Evolutionary conservation across 1,284 basidiomycete species (phyloP), one percentile per base, ranked within the genome.

Genomic region (Ceratobasidium sp.): DNA sequence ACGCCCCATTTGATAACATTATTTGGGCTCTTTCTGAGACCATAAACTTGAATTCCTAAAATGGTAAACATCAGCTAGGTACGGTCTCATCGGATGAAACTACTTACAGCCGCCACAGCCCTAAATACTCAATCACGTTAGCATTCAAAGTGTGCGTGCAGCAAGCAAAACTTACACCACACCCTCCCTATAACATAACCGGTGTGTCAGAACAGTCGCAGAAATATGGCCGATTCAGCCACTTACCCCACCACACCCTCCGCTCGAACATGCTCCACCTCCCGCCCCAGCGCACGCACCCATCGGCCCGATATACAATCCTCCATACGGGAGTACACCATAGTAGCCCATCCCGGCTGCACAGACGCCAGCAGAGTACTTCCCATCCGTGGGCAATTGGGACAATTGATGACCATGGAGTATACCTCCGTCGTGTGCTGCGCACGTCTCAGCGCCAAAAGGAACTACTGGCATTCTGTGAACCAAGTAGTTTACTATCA

Each of bases 381-480:
- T 70, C 2, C 68, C 68, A 41, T 70, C 68, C 54, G 8, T 3
- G 30, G 68, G 35, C 12, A 33, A 30, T 27, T 35, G 20, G 27
- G 57, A 27, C 18, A 62, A 33, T 10, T 30, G n/a, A 14, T 30
- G 20, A 27, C 70, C 71, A 30, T 74, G 14, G 16, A 74, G 48
- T n/a, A 74, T 44, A 10, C 71, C 71, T 16, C 71, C 71, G 35
- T 74, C 71, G 33, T 74, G 46, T 18, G 71, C 30, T 50, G 71
- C 71, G 52, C 71, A 74, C 38, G 71, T 74, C 41, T 74, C 71
- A 44, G 71, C 71, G 2, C 71, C 71, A 52, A 50, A 74, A 10
- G 71, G 59, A 33, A 74, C 30, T 1, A 74, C 46, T 2, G 71
- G 71, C 33, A 30, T 74, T 30, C 71, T 74, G 35, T 60, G 0